Percentiles rank a stretch among this genome's conserved stretches.
These are phyloP conservation scores for Desmodesmus armatus DNA, from an alignment of 139 green algal species.

Conservation along the genomic window DNA sequence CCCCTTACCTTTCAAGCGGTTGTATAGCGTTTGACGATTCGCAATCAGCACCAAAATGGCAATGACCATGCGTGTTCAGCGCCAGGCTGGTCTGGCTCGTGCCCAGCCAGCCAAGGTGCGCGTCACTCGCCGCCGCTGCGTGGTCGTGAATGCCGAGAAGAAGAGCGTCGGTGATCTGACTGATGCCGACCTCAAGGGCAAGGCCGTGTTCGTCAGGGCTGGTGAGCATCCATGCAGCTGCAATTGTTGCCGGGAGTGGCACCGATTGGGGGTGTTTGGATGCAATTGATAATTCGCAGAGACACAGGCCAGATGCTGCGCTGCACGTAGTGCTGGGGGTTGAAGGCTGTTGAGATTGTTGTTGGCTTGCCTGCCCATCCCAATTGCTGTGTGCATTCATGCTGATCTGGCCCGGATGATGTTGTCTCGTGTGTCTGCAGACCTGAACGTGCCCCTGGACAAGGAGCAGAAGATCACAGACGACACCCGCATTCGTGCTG, in stretches of 20 bases:
- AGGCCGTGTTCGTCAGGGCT: conserved; percentile 67
- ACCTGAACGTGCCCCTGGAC: conserved; percentile 99
- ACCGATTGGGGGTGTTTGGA: too few species aligned
- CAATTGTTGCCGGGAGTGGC: not conserved
- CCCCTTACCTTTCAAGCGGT: too few species aligned
- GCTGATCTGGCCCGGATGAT: not conserved
- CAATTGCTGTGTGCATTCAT: not conserved
- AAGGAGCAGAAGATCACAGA: conserved; percentile 94
- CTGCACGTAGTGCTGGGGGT: too few species aligned
- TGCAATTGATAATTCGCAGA: too few species aligned
- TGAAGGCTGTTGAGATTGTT: not conserved
- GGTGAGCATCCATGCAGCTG: not conserved
- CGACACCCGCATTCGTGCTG: conserved; percentile 98
- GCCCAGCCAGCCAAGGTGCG: not conserved
- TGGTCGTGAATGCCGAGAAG: conserved; percentile 65
- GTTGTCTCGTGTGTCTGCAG: conserved; percentile 53
- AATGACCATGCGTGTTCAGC: conserved; percentile 2
- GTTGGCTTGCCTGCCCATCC: not conserved
- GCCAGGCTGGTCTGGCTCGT: conserved; percentile 8
- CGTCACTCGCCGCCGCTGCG: not conserved
- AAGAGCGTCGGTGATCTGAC: conserved; percentile 92
- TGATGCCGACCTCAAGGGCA: conserved; percentile 96
- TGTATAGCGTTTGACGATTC: too few species aligned
- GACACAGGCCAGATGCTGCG: too few species aligned
- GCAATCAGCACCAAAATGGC: too few species aligned